Evolutionary conservation across 2,329 filamentous ascomycete genomes (phyloP).

Genomic region (Fusarium circinatum): DNA sequence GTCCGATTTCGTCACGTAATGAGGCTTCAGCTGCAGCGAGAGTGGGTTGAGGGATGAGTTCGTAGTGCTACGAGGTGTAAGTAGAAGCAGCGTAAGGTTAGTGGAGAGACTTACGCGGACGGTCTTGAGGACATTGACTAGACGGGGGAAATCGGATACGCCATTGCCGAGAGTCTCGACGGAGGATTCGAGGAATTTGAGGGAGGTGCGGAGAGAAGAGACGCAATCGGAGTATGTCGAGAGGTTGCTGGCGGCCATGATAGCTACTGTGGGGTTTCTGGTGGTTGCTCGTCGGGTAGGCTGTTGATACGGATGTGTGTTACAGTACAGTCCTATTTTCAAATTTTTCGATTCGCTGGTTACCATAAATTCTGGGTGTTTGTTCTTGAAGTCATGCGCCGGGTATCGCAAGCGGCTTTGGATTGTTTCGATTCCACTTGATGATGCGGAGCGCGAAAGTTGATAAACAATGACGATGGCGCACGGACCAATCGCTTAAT

Average conservation of each 20-base stretch:
- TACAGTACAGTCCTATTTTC: neutral
- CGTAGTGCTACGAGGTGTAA: slow-evolving; percentile 76
- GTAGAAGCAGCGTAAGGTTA: neutral
- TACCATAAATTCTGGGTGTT: neutral
- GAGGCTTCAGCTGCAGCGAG: slow-evolving; percentile 84
- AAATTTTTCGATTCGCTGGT: too few species aligned
- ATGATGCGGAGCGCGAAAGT: slow-evolving; percentile 2
- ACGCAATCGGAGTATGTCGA: slow-evolving; percentile 67
- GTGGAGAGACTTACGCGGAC: slow-evolving; percentile 59
- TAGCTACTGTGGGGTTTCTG: slow-evolving; percentile 10
- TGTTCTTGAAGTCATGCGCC: neutral
- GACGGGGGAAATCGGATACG: slow-evolving; percentile 67
- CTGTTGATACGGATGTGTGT: neutral
- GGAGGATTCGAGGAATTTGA: slow-evolving; percentile 69
- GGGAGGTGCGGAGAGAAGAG: slow-evolving; percentile 67
- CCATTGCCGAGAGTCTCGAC: slow-evolving; percentile 66
- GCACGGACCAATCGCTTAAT: slow-evolving; percentile 21
- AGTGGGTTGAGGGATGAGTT: slow-evolving; percentile 87
- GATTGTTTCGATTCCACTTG: slow-evolving; percentile 13
- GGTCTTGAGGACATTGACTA: slow-evolving; percentile 65
- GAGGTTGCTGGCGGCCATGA: slow-evolving; percentile 42
- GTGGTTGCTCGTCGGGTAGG: slow-evolving; percentile 22
- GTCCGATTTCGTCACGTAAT: slow-evolving; percentile 88
- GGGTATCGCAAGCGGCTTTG: neutral
- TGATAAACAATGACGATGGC: slow-evolving; percentile 20